Evolutionary conservation across 2,329 filamentous ascomycete species (phyloP).

Genomic region (Ceratocystis ficicola): DNA sequence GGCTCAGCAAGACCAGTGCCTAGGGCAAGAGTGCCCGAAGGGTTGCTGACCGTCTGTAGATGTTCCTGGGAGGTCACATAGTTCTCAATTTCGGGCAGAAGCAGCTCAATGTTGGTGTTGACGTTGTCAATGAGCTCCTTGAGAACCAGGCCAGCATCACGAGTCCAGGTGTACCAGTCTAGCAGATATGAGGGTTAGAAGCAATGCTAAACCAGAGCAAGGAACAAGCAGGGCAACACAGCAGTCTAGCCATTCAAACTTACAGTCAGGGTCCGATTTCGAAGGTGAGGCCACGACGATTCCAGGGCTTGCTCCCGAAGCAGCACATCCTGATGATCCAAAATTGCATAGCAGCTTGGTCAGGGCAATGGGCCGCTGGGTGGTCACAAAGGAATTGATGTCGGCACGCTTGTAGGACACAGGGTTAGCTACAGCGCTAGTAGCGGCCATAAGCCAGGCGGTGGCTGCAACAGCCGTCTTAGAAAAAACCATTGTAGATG

Average conservation of each 20-base stretch:
- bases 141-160: slow-evolving; percentile 59
- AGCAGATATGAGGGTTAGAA: background rate
- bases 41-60: slow-evolving; percentile 56
- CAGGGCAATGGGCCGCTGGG: slow-evolving; percentile 41
- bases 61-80: slow-evolving; percentile 56
- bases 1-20: slow-evolving; percentile 54
- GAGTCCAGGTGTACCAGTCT: slow-evolving; percentile 72
- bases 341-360: slow-evolving; percentile 47
- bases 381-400: slow-evolving; percentile 41
- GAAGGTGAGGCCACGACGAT: slow-evolving; percentile 47
- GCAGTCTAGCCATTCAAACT: slow-evolving; percentile 25
- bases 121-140: slow-evolving; percentile 55
- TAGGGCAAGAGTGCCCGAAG: slow-evolving; percentile 46
- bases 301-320: slow-evolving; percentile 37
- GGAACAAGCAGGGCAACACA: background rate
- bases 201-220: background rate
- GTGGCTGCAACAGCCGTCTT: slow-evolving; percentile 20
- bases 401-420: slow-evolving; percentile 16
- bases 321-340: slow-evolving; percentile 41
- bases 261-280: slow-evolving; percentile 44
- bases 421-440: slow-evolving; percentile 18
- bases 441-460: slow-evolving; percentile 20
- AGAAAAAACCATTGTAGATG: slow-evolving; percentile 20
- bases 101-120: slow-evolving; percentile 39
- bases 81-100: slow-evolving; percentile 52